phyloP scores from a whole-genome alignment of 495 filamentous ascomycete genomes.

The Penicillium riverlandense region DNA sequence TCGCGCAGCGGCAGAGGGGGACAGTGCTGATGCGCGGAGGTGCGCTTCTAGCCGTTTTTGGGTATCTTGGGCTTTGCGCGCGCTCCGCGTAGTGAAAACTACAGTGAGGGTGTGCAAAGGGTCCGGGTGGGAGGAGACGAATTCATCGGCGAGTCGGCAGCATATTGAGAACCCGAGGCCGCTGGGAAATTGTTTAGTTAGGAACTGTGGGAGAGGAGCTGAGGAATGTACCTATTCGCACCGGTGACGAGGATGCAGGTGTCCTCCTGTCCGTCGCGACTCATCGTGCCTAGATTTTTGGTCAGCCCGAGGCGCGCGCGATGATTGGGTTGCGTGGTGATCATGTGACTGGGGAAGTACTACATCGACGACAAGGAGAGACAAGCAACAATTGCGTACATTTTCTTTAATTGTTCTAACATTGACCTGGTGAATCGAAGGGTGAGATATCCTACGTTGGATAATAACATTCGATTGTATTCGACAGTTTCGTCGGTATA shows the following conservation, averaged over 20 bases:
- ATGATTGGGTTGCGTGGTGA: no score
- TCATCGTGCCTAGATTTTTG: no score
- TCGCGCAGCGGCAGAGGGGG: slow-evolving; percentile 18
- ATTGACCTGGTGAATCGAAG: no score
- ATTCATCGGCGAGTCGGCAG: slow-evolving; percentile 84
- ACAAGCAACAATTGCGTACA: no score
- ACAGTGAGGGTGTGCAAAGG: slow-evolving; percentile 46
- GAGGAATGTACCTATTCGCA: slow-evolving; percentile 37
- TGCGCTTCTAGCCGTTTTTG: slow-evolving; percentile 30
- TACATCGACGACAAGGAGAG: no score
- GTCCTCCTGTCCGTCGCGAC: slow-evolving; percentile 9
- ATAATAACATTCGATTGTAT: no score
- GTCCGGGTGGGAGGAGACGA: slow-evolving; percentile 59
- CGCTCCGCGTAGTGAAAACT: slow-evolving; percentile 46
- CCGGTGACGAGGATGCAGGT: slow-evolving; percentile 41
- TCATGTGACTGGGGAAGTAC: no score
- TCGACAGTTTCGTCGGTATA: no score
- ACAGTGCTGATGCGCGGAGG: slow-evolving; percentile 17
- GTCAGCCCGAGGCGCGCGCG: no score
- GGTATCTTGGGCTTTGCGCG: slow-evolving; percentile 38
- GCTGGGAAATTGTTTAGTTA: slow-evolving; percentile 35
- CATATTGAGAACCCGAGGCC: slow-evolving; percentile 86
- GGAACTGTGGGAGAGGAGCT: not conserved
- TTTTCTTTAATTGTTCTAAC: no score
- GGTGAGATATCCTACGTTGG: no score